Conservation (phyloP, 208 protist species). For the Porcisia deanei region DNA sequence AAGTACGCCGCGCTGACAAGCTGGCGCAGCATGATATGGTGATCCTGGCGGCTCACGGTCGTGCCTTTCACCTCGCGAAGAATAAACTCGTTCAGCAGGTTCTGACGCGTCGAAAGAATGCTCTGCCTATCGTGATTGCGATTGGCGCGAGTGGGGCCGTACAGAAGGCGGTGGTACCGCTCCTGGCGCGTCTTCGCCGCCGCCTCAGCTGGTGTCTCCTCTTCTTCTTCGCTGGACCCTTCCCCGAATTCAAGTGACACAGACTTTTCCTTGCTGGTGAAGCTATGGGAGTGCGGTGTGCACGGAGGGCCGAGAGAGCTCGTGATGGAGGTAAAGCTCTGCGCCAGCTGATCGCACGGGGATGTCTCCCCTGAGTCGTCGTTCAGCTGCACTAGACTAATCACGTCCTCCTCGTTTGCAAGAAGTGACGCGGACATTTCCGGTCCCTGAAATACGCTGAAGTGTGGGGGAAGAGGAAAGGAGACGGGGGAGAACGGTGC, state of each 20-base stretch:
- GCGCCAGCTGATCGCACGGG: conserved; percentile 29
- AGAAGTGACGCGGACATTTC: conserved; percentile 5
- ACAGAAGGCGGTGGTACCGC: conserved; percentile 22
- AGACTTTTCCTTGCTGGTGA: conserved; percentile 14
- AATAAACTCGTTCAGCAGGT: conserved; percentile 77
- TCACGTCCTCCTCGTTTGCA: conserved; percentile 14
- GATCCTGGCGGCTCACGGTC: conserved; percentile 65
- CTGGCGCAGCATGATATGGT: conserved; percentile 86
- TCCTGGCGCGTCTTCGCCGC: conserved; percentile 24
- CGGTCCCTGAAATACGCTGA: background rate
- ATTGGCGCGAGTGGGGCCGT: conserved; percentile 51
- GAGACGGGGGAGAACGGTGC: background rate
- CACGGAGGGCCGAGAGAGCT: conserved; percentile 42
- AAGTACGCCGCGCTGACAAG: conserved; percentile 74
- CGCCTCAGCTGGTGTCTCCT: conserved; percentile 21
- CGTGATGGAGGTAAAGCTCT: conserved; percentile 38
- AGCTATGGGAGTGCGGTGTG: conserved; percentile 22
- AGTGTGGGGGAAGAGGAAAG: background rate
- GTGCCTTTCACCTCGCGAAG: conserved; percentile 47
- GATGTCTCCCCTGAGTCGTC: conserved; percentile 28
- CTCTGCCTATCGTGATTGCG: conserved; percentile 52
- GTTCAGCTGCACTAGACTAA: conserved; percentile 25
- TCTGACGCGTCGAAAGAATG: conserved; percentile 62
- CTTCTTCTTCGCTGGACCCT: conserved; percentile 21
- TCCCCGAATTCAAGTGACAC: conserved; percentile 31